Evolutionary conservation across 805 yeast genomes (phyloP), one percentile per base, ranked within the genome.

Genomic region (Clavispora asparagi): DNA sequence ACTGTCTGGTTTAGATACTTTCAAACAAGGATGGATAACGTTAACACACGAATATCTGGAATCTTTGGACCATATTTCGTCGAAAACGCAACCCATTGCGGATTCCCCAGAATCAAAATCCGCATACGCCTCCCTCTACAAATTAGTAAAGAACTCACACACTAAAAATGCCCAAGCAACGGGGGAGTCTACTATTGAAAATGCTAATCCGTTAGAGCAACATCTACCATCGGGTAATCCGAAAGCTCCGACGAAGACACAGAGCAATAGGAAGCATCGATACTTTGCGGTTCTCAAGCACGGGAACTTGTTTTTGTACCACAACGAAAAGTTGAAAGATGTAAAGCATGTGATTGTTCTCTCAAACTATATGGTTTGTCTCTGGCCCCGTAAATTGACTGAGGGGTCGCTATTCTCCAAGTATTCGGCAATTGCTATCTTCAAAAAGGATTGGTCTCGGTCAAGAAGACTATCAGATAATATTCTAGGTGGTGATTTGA

Each of bases 291-390:
- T 87, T 0, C 68, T 90, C 43, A 85, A 87, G 57, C 97, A 91
- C 58, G 96, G 97, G 0, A 90, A 90, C 59, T 65, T 94, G 45
- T 88, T 91, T 59, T 69, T 94, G n/a, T 92, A 87, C 66, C 79
- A 80, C 49, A 88, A 86, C 58, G 85, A 83, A 49, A 69, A 72
- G 41, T 73, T 80, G 60, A 76, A 73, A 58, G 81, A 82, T 61
- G 83, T 86, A 16, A 80, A 79, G 51, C 91, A 88, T 63, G 96
- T 87, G 8, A 80, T 94, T 48, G 89, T 87, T 1, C 63, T 94
- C 19, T 77, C 85, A 6, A 78, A 83, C 55, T 80, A 81, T 54
- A 71, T 88, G 31, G 85, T 90, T 1, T 70, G 87, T 0, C 67
- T 91, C 7, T 94, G 97, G 97, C 99, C 99, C 1, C 77, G 91